phyloP scores from a whole-genome alignment of 345 rosid genomes.

The Microthlaspi erraticum region DNA sequence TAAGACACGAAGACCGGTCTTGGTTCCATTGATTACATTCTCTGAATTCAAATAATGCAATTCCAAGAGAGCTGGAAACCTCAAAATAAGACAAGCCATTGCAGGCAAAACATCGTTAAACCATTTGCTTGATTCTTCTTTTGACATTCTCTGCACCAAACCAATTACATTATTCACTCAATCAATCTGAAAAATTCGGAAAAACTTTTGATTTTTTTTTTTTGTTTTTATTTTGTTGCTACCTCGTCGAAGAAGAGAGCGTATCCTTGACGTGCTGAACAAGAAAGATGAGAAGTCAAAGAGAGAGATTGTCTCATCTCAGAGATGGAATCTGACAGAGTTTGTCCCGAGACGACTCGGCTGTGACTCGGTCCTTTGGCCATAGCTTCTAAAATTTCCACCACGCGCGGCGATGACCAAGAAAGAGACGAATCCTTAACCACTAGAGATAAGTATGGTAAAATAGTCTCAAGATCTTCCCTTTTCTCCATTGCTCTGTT shows the following conservation, averaged over 20 bases:
- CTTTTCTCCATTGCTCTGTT: constrained; percentile 52
- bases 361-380: constrained; percentile 65
- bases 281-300: constrained; percentile 49
- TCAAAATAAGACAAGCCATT: constrained; percentile 65
- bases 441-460: constrained; percentile 56
- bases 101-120: constrained; percentile 64
- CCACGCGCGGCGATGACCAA: constrained; percentile 64
- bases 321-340: constrained; percentile 55
- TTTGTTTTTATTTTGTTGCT: neutral
- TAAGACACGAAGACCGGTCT: constrained; percentile 62
- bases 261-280: constrained; percentile 54
- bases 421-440: constrained; percentile 53
- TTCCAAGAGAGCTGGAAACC: constrained; percentile 71
- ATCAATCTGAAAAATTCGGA: neutral
- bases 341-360: constrained; percentile 62
- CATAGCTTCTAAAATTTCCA: constrained; percentile 60
- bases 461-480: constrained; percentile 61
- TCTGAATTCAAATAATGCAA: constrained; percentile 62
- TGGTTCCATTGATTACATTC: constrained; percentile 37
- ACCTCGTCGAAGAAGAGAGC: constrained; percentile 78
- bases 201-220: neutral
- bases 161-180: neutral
- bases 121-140: constrained; percentile 62
- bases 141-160: constrained; percentile 30
- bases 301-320: constrained; percentile 57